A percentile compares a stretch with the other conserved stretches of the same genome.
Evolutionary conservation across 2,329 filamentous ascomycete genomes (phyloP).

Genomic region (Graphilbum fragrans): DNA sequence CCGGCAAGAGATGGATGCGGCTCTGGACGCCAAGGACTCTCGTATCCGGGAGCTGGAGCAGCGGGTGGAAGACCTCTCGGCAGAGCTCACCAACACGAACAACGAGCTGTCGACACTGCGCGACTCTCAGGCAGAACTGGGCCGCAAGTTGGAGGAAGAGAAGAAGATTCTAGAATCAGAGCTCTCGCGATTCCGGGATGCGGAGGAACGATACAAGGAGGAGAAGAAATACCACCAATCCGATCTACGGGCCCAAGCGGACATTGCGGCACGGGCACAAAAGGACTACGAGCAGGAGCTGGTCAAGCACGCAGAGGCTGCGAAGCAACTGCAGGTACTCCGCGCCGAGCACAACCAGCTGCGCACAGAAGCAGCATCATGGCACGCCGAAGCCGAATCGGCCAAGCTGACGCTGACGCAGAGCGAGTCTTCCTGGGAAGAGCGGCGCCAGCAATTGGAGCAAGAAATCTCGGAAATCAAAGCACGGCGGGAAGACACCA

Average conservation of each 20-base stretch:
- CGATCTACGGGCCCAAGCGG: slow-evolving; percentile 83
- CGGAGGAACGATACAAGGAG: slow-evolving; percentile 67
- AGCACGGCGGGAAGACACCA: slow-evolving; percentile 68
- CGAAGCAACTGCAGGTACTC: slow-evolving; percentile 67
- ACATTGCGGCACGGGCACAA: slow-evolving; percentile 86
- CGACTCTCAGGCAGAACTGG: slow-evolving; percentile 66
- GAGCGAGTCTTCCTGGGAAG: slow-evolving; percentile 79
- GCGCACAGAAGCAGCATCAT: slow-evolving; percentile 63
- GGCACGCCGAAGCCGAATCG: slow-evolving; percentile 74
- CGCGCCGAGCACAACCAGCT: slow-evolving; percentile 72
- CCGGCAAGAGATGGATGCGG: slow-evolving; percentile 69
- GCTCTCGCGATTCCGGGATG: slow-evolving; percentile 68
- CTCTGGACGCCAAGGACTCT: slow-evolving; percentile 64
- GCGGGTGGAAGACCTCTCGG: slow-evolving; percentile 69
- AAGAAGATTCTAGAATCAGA: slow-evolving; percentile 69
- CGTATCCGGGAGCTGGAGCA: slow-evolving; percentile 73
- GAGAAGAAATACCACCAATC: slow-evolving; percentile 79
- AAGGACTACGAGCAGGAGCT: slow-evolving; percentile 92
- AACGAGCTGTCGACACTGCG: slow-evolving; percentile 70
- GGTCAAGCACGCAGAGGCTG: slow-evolving; percentile 91
- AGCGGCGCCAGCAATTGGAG: slow-evolving; percentile 69
- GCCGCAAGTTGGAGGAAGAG: slow-evolving; percentile 64
- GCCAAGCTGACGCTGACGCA: slow-evolving; percentile 68
- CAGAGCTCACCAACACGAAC: slow-evolving; percentile 72
- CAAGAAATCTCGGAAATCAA: slow-evolving; percentile 71